phyloP scores from a whole-genome alignment of 108 stramenopile species.

The Aureococcus anophagefferens region DNA sequence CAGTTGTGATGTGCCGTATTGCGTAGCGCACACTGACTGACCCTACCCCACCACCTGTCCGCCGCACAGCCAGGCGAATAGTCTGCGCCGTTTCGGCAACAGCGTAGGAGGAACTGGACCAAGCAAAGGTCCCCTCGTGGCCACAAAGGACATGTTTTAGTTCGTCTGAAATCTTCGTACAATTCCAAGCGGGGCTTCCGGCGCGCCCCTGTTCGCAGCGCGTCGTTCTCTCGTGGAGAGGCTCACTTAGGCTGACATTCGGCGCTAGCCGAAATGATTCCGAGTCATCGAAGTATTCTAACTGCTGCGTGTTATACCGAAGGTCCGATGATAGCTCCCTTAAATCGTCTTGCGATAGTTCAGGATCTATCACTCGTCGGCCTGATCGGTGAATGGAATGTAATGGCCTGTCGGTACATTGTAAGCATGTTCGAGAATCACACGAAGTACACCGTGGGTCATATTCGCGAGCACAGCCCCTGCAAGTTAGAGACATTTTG shows the following conservation, averaged over 20 bases:
- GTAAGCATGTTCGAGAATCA: no score
- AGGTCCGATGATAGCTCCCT: no score
- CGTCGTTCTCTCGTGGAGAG: background rate
- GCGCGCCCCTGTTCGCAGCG: background rate
- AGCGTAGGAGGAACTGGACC: conserved; percentile 44
- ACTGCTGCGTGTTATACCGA: no score
- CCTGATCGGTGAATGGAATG: no score
- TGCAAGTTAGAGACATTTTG: background rate
- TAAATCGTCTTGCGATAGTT: no score
- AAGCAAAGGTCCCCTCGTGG: conserved; percentile 49
- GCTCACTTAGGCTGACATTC: no score
- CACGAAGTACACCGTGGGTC: no score
- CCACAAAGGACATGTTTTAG: conserved; percentile 48
- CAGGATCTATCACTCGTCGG: no score
- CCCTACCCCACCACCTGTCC: conserved; percentile 55
- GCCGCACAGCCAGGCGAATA: conserved; percentile 40
- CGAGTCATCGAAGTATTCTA: background rate
- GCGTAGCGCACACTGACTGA: conserved; percentile 41
- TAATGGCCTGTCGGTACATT: no score
- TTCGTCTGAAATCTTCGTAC: no score
- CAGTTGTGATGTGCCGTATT: conserved; percentile 42
- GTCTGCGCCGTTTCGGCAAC: conserved; percentile 34
- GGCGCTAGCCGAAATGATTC: no score
- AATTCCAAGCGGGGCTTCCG: no score
- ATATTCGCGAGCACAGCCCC: background rate